Evolutionary conservation across 1,284 basidiomycete species (phyloP).

Genomic region (Pisolithus thermaeus): DNA sequence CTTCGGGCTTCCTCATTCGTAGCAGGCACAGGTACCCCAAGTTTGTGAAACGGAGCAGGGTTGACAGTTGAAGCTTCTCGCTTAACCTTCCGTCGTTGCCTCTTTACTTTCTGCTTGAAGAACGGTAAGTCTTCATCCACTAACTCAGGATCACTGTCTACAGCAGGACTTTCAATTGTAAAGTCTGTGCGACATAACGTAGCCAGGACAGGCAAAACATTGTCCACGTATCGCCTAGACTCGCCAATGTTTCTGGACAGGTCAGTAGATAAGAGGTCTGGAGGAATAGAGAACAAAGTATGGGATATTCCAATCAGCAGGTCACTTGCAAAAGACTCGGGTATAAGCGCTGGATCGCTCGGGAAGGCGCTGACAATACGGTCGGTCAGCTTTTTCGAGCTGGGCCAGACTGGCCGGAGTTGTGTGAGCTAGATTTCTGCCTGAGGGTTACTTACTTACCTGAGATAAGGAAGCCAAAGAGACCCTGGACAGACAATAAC

Average conservation of each 20-base stretch:
- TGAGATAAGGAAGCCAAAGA: constrained; percentile 28
- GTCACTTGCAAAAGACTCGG: constrained; percentile 8
- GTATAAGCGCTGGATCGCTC: constrained; percentile 10
- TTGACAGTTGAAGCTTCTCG: constrained; percentile 15
- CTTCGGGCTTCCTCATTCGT: constrained; percentile 17
- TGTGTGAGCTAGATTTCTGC: not conserved
- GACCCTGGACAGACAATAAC: constrained; percentile 19
- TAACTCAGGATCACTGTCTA: not conserved
- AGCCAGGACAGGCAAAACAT: constrained; percentile 13
- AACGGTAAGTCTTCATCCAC: constrained; percentile 1
- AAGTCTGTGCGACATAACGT: constrained; percentile 15
- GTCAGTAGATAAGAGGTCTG: constrained; percentile 8
- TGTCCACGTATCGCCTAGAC: constrained; percentile 19
- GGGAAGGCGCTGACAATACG: constrained; percentile 20
- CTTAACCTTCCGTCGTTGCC: constrained; percentile 11
- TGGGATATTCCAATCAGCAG: constrained; percentile 19
- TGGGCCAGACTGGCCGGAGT: constrained; percentile 13
- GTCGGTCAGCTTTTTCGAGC: constrained; percentile 7
- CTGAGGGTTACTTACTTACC: constrained; percentile 9
- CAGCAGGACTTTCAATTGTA: not conserved
- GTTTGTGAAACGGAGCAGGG: constrained; percentile 19
- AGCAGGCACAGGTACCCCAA: constrained; percentile 23
- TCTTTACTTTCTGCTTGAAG: constrained; percentile 17
- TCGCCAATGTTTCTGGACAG: constrained; percentile 11
- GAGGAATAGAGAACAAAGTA: constrained; percentile 17